A percentile compares a stretch with the other conserved stretches of the same genome.
Evolutionary conservation across 768 basidiomycete genomes (phyloP).

Genomic region (Tylopilus intermedius): DNA sequence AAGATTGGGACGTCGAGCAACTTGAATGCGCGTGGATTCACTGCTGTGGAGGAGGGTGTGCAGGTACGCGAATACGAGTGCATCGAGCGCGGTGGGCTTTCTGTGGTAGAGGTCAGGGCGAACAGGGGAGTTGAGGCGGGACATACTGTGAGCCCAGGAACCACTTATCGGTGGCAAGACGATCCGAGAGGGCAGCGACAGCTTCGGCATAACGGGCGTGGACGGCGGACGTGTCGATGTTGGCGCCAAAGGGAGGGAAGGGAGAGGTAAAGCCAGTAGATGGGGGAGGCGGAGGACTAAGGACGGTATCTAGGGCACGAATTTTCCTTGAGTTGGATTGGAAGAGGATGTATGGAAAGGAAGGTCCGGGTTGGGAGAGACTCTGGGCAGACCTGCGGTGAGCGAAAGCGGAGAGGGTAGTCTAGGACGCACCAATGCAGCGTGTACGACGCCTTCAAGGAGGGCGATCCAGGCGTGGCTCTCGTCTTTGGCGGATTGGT

Average conservation of each 20-base stretch:
- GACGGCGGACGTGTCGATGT: constrained; percentile 47
- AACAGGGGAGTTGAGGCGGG: constrained; percentile 1
- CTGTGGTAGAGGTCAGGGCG: constrained; percentile 35
- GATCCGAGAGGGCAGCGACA: constrained; percentile 65
- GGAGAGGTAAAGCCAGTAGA: constrained; percentile 63
- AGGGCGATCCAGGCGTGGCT: constrained; percentile 79
- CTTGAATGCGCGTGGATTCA: constrained; percentile 50
- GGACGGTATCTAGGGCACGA: constrained; percentile 41
- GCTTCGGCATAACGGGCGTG: constrained; percentile 65
- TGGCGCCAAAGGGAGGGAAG: constrained; percentile 56
- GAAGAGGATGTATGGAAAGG: constrained; percentile 38
- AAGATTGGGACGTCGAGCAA: constrained; percentile 69
- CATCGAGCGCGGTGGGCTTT: constrained; percentile 74
- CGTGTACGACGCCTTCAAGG: constrained; percentile 72
- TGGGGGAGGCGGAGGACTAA: constrained; percentile 65
- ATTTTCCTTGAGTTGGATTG: constrained; percentile 30
- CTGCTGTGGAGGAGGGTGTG: constrained; percentile 54
- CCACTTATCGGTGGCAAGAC: constrained; percentile 75
- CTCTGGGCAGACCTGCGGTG: constrained; percentile 32
- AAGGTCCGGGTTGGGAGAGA: constrained; percentile 43
- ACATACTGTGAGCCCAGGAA: constrained; percentile 70
- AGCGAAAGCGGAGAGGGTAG: constrained; percentile 1
- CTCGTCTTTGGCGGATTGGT: constrained; percentile 59
- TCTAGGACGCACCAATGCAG: constrained; percentile 54
- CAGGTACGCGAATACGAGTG: constrained; percentile 77